Evolutionary conservation across 2,329 filamentous ascomycete species (phyloP), one percentile per base, ranked within the genome.

Genomic region (Knoxdaviesia capensis): DNA sequence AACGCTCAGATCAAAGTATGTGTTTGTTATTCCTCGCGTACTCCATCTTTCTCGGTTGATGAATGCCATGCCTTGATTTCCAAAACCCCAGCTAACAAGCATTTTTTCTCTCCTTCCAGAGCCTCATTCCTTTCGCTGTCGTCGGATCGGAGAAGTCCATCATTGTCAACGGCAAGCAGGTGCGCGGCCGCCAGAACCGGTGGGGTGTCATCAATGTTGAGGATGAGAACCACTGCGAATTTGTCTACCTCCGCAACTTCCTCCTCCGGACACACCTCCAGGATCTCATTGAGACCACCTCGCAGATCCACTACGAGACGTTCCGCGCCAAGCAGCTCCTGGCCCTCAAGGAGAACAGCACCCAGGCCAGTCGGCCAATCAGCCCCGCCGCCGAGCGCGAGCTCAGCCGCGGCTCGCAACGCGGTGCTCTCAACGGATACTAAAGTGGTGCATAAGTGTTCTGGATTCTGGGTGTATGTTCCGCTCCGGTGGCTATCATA

Each of bases 131-230:
- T 51, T 98, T 98, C 59, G 90, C 90, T 38, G 88, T 98, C 50
- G 88, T 98, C 52, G 90, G 90, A 52, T 96, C 88, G 41, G 90
- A 98, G 68, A 94, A 92, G 71, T 88, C 80, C 52, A 94, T 98
- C 60, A 87, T 94, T 49, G 83, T 98, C 61, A 85, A 88, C 56
- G 90, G 90, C 63, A 88, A 94, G 71, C 85, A 93, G 66, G 90
- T 98, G 49, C 86, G 87, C 50, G 90, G 87, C 51, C 87, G 90
- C 56, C 90, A 98, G 66, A 98, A 96, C 74, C 79, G 90, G 63
- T 98, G 90, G 90, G 90, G 90, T 53, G 83, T 96, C 50, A 96
- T 98, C 71, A 98, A 98, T 58, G 88, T 98, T 53, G 90, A 98
- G 68, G 88, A 98, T 53, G 90, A 98, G 71, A 92, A 80, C 65